phyloP scores from a whole-genome alignment of 2,329 filamentous ascomycete species.

The Exophiala dermatitidis region DNA sequence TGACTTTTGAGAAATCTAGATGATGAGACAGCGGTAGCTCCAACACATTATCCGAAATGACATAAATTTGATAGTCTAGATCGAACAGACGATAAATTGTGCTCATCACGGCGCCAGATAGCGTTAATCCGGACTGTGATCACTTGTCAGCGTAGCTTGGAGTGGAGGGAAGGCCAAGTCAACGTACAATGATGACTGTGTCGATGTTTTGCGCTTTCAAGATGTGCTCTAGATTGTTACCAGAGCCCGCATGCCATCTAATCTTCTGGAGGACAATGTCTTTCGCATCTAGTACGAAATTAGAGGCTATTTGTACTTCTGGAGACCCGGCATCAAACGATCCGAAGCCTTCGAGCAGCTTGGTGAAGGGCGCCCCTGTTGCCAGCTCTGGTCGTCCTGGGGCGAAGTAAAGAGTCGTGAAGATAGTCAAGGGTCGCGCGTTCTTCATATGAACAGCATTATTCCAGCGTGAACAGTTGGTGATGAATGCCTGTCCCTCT shows the following conservation, averaged over 20 bases:
- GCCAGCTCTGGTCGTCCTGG: neutral
- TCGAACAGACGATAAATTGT: neutral
- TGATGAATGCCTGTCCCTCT: neutral
- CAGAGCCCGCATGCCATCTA: neutral
- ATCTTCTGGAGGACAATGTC: neutral
- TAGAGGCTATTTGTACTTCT: neutral
- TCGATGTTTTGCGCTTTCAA: neutral
- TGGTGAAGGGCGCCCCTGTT: neutral
- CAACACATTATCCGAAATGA: constrained; percentile 1
- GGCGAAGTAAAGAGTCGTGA: neutral
- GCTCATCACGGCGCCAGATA: neutral
- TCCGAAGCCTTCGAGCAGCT: neutral
- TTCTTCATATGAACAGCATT: neutral
- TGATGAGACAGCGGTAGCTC: neutral
- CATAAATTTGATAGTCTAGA: neutral
- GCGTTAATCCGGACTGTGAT: neutral
- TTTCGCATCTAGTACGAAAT: neutral
- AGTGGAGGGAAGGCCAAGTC: neutral
- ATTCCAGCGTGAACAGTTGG: neutral
- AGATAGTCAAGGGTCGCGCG: neutral
- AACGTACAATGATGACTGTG: neutral
- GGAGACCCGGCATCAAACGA: neutral
- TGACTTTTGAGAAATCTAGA: neutral
- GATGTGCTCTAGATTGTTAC: neutral
- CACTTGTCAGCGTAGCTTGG: neutral